Evolutionary conservation across 768 basidiomycete species (phyloP).

Genomic region (Termitomyces titanicus): DNA sequence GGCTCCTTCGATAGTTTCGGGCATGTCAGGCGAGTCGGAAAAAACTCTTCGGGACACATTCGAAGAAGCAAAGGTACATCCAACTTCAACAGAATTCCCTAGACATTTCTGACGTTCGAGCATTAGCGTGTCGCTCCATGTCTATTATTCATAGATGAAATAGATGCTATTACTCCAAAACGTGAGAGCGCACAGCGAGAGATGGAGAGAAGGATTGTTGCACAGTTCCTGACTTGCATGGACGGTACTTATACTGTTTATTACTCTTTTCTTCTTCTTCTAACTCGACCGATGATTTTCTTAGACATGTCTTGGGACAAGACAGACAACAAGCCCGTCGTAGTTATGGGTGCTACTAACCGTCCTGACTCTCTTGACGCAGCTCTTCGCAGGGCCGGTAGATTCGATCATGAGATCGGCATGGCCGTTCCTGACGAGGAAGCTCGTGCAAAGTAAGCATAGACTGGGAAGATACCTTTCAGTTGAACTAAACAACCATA

Average conservation of each 20-base stretch:
- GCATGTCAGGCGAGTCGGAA: conserved; percentile 98
- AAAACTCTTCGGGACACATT: conserved; percentile 95
- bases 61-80: conserved; percentile 87
- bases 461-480: no score
- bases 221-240: conserved; percentile 97
- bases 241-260: conserved; percentile 61
- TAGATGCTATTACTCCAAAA: conserved; percentile 97
- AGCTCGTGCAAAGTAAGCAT: conserved; percentile 77
- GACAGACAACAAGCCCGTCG: conserved; percentile 86
- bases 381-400: conserved; percentile 86
- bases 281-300: neutral
- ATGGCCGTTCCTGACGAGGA: conserved; percentile 96
- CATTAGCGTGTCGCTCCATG: conserved; percentile 83
- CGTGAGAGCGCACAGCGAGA: conserved; percentile 96
- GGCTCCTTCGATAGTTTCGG: conserved; percentile 93
- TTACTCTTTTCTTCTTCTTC: neutral
- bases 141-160: conserved; percentile 95
- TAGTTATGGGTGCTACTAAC: conserved; percentile 96
- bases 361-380: conserved; percentile 93
- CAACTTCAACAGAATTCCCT: neutral
- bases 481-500: neutral
- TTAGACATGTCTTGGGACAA: conserved; percentile 95
- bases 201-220: conserved; percentile 97
- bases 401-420: conserved; percentile 97
- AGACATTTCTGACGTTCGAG: neutral